Evolutionary conservation across 257 asterid genomes (phyloP), one percentile per base, ranked within the genome.

Genomic region (Jasminum sambac): DNA sequence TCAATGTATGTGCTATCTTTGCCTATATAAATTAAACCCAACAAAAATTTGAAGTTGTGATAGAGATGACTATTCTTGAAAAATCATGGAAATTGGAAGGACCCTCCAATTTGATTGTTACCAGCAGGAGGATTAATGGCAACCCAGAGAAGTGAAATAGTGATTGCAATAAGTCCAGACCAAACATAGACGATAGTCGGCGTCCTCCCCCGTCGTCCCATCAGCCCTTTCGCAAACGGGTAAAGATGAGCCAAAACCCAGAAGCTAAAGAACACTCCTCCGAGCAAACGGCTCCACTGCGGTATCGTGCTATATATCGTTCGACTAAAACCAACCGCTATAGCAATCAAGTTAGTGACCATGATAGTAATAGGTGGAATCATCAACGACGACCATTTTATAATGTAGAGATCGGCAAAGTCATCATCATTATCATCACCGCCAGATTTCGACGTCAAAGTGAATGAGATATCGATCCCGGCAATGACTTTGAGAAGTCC

Each of bases 221-320:
- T 89, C 10, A 89, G 76, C 10, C 96, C 96, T 74, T 89, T 89
- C 0, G 96, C 95, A 16, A 89, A 89, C 0, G 96, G 96, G 59
- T 85, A 89, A 23, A 89, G 69, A 74, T 89, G 96, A 60, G 92
- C 96, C 74, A 89, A 74, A 10, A 89, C 96, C 96, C 96, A 89
- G 70, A 89, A 85, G 76, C 96, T 89, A 60, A 89, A 89, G 88
- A 89, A 89, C 66, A 84, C 96, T 0, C 96, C 96, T 3, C 95
- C 96, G 1, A 87, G 66, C 50, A 87, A 70, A 7, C 88, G 86
- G 58, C 92, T 89, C 96, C 96, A 89, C 58, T 85, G 88, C 4
- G 96, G 96, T 19, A 84, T 81, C 1, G 82, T 68, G 67, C 91
- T 85, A 62, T 89, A 87, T 30, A 89, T 86, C 1, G 96, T 89